Evolutionary conservation across 345 rosid species (phyloP).

Genomic region (Salix viminalis): DNA sequence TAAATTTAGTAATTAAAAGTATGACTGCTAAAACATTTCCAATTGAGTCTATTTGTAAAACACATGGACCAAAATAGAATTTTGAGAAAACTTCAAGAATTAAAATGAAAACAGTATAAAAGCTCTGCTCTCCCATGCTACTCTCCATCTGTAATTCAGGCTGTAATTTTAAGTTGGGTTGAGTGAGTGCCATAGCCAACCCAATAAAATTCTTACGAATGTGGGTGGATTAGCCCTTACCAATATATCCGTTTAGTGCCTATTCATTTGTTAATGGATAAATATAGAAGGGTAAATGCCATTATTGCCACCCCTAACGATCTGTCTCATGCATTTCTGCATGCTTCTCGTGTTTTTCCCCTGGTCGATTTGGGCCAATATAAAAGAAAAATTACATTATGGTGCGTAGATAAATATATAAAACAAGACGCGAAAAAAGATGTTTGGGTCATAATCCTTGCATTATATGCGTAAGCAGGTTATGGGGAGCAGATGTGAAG

Average conservation of each 20-base stretch:
- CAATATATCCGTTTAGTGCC: background rate
- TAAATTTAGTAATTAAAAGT: background rate
- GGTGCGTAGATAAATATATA: background rate
- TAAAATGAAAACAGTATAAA: background rate
- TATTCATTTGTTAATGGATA: background rate
- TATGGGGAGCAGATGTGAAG: constrained; percentile 72
- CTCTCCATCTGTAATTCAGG: background rate
- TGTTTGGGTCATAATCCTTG: background rate
- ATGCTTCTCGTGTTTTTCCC: background rate
- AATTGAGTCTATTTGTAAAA: background rate
- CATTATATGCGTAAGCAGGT: constrained; percentile 41
- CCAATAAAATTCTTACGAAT: too few species aligned
- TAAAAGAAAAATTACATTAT: background rate
- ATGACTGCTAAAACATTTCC: background rate
- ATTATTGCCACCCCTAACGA: background rate
- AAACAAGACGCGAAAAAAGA: background rate
- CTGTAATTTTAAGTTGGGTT: background rate
- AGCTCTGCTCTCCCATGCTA: background rate
- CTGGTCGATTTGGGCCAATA: background rate
- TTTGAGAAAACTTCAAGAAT: background rate
- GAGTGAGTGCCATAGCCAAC: background rate
- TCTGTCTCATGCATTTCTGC: background rate
- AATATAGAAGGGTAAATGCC: background rate
- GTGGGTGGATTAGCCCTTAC: background rate
- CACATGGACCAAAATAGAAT: background rate